These are phyloP conservation scores for Colletotrichum sojae DNA, from an alignment of 2,329 filamentous ascomycete genomes.

Conservation along the genomic window DNA sequence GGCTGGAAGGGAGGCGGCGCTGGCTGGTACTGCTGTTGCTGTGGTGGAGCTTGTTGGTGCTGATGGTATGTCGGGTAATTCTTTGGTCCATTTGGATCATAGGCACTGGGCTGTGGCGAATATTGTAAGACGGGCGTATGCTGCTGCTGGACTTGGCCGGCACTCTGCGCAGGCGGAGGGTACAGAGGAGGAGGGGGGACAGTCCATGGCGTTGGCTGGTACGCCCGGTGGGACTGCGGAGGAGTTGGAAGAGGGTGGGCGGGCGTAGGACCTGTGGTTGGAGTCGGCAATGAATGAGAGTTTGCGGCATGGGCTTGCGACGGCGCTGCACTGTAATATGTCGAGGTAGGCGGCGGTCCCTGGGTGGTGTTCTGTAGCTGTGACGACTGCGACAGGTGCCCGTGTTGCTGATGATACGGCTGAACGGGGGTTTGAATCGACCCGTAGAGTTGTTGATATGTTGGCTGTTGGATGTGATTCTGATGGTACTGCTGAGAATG, in stretches of 20 bases:
- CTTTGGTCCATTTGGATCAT: background rate
- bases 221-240: conserved; percentile 1
- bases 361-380: background rate
- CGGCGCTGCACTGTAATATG: background rate
- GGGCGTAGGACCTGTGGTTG: background rate
- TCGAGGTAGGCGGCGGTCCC: background rate
- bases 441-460: background rate
- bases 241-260: background rate
- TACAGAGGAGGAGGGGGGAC: conserved; percentile 6
- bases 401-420: background rate
- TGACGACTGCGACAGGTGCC: background rate
- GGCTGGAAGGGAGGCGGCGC: conserved; percentile 1
- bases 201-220: background rate
- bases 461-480: background rate
- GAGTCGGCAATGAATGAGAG: background rate
- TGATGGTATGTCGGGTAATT: conserved; percentile 7
- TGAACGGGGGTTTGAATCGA: background rate
- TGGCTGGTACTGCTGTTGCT: conserved; percentile 20
- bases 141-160: background rate
- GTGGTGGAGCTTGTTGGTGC: background rate
- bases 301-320: background rate
- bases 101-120: background rate
- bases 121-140: background rate
- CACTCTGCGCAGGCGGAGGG: background rate
- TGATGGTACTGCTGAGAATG: background rate